Percentiles rank a stretch among this genome's conserved stretches.
These are phyloP conservation scores for Diplosphaera chodatii DNA, from an alignment of 139 green algal genomes.

Conservation along the genomic window DNA sequence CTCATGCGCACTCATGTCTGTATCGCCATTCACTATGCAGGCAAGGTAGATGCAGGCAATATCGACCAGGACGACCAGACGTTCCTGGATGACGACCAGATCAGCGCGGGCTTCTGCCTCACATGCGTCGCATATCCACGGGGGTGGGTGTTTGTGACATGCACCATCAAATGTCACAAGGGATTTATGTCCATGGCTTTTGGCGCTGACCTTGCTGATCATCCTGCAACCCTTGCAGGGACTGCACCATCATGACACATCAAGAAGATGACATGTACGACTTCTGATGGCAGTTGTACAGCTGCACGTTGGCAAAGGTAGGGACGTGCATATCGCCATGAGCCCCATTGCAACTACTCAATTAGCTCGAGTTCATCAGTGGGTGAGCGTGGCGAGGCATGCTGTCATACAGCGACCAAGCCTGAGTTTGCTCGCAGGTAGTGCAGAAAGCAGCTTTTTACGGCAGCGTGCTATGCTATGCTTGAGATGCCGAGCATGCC, in stretches of 20 bases:
- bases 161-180: background rate
- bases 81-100: slow-evolving; percentile 79
- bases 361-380: no score
- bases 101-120: slow-evolving; percentile 66
- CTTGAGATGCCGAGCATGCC: no score
- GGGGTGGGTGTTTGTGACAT: no score
- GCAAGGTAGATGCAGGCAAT: slow-evolving; percentile 54
- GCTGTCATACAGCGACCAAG: no score
- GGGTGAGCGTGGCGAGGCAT: no score
- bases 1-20: background rate
- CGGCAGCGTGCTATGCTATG: no score
- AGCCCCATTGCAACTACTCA: no score
- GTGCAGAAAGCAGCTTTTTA: no score
- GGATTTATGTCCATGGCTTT: background rate
- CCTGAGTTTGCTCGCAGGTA: no score
- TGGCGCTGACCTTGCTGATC: background rate
- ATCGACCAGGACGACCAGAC: slow-evolving; percentile 78
- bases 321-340: background rate
- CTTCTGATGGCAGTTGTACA: background rate
- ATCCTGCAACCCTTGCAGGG: slow-evolving; percentile 5
- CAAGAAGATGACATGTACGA: slow-evolving; percentile 59
- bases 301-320: background rate
- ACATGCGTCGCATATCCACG: background rate
- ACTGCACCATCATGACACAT: slow-evolving; percentile 70
- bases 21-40: background rate